phyloP scores from a whole-genome alignment of 78 protist genomes.

The Planoprotostelium fungivorum region DNA sequence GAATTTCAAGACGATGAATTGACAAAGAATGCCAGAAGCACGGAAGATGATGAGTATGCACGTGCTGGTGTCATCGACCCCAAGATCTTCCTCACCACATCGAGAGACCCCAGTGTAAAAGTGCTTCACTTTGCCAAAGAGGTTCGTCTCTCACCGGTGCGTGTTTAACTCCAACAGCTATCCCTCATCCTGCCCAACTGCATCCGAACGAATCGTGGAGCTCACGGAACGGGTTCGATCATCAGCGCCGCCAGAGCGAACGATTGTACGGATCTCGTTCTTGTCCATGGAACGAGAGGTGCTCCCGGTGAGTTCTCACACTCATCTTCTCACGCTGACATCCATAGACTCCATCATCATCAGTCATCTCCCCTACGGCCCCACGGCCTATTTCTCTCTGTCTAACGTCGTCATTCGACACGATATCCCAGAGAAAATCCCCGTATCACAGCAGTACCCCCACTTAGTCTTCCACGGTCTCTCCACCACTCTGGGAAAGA shows the following conservation, averaged over 20 bases:
- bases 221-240: constrained; percentile 67
- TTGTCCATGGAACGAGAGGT: constrained; percentile 97
- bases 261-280: constrained; percentile 93
- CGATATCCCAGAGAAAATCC: constrained; percentile 74
- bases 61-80: constrained; percentile 96
- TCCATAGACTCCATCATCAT: constrained; percentile 84
- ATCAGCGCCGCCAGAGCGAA: constrained; percentile 84
- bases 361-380: constrained; percentile 98
- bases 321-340: background rate
- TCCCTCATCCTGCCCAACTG: constrained; percentile 91
- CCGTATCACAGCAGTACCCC: constrained; percentile 87
- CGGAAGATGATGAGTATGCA: constrained; percentile 97
- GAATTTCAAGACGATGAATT: background rate
- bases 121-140: constrained; percentile 93
- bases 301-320: constrained; percentile 77
- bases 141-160: background rate
- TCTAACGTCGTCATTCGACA: constrained; percentile 90
- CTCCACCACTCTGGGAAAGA: constrained; percentile 82
- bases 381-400: constrained; percentile 97
- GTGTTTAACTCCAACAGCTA: constrained; percentile 54
- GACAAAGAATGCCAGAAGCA: background rate
- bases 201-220: constrained; percentile 93
- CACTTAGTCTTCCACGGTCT: constrained; percentile 94
- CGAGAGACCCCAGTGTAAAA: constrained; percentile 88
- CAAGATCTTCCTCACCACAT: constrained; percentile 90